Percentiles rank a stretch among this genome's conserved stretches.
phyloP scores from a whole-genome alignment of 2,329 filamentous ascomycete genomes.

The Monilinia fructigena region DNA sequence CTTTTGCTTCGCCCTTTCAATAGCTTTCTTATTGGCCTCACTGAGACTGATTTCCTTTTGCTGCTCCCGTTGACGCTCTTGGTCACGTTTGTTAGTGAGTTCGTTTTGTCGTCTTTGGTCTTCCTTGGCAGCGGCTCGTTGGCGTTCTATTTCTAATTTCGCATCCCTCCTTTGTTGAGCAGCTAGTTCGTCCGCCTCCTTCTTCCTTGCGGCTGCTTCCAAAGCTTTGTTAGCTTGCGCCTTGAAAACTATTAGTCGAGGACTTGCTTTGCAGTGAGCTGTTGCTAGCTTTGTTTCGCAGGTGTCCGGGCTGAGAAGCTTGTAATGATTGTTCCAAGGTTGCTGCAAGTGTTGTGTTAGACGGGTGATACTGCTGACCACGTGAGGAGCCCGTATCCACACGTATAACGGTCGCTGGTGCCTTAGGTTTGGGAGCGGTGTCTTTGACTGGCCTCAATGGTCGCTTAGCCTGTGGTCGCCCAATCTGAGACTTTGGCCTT shows the following conservation, averaged over 20 bases:
- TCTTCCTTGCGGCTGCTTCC: slow-evolving; percentile 75
- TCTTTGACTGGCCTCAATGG: slow-evolving; percentile 64
- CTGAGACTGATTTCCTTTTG: slow-evolving; percentile 49
- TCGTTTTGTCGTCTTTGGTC: slow-evolving; percentile 64
- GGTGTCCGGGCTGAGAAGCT: slow-evolving; percentile 44
- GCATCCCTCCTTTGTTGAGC: slow-evolving; percentile 75
- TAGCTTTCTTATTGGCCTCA: slow-evolving; percentile 64
- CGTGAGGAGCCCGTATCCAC: slow-evolving; percentile 68
- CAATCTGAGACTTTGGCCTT: slow-evolving; percentile 49
- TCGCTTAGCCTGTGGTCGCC: slow-evolving; percentile 54
- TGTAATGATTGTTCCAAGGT: slow-evolving; percentile 56
- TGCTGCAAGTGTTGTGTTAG: slow-evolving; percentile 57
- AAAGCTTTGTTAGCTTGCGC: slow-evolving; percentile 69
- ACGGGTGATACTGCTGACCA: slow-evolving; percentile 59
- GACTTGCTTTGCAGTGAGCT: slow-evolving; percentile 42
- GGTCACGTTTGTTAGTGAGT: slow-evolving; percentile 58
- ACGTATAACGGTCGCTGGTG: slow-evolving; percentile 66
- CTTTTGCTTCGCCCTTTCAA: slow-evolving; percentile 65
- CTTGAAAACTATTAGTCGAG: slow-evolving; percentile 61
- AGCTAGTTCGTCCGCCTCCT: slow-evolving; percentile 80
- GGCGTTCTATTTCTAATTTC: slow-evolving; percentile 78
- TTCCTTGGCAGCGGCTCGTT: slow-evolving; percentile 64
- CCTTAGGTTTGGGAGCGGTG: slow-evolving; percentile 56
- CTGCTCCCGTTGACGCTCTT: slow-evolving; percentile 48
- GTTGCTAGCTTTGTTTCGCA: slow-evolving; percentile 64